These are phyloP conservation scores for Apiospora koreana DNA, from an alignment of 2,329 filamentous ascomycete species.

Conservation along the genomic window DNA sequence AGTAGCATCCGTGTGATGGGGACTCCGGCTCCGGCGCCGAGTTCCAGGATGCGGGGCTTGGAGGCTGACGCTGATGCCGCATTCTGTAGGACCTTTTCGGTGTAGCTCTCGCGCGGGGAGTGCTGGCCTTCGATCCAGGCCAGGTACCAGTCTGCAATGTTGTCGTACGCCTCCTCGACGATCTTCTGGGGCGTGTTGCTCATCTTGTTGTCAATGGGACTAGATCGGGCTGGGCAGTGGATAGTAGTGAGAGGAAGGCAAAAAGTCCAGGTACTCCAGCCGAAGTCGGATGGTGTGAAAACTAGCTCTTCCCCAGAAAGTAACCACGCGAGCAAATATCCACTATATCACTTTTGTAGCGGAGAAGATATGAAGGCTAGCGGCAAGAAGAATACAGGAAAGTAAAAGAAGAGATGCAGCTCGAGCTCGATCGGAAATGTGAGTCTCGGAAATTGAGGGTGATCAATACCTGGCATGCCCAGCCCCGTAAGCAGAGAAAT, in stretches of 20 bases:
- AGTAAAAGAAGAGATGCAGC: neutral
- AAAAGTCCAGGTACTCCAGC: neutral
- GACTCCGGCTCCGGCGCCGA: constrained; percentile 43
- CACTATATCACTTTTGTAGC: neutral
- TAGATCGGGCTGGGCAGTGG: too few relatives aligned
- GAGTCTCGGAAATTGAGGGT: neutral
- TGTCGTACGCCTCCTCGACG: constrained; percentile 10
- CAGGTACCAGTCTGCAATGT: constrained; percentile 10
- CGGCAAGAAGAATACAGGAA: neutral
- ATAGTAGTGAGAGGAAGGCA: too few relatives aligned
- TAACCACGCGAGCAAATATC: neutral
- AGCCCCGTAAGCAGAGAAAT: too few relatives aligned
- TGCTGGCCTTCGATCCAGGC: neutral
- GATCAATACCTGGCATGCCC: neutral
- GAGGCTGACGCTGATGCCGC: neutral
- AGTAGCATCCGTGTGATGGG: constrained; percentile 39
- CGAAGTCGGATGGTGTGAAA: neutral
- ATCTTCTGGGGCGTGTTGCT: neutral
- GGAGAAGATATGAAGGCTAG: neutral
- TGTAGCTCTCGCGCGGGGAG: constrained; percentile 6
- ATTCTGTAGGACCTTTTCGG: neutral
- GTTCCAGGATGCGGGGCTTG: constrained; percentile 35
- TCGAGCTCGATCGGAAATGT: too few relatives aligned
- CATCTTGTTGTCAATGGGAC: neutral
- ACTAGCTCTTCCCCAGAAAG: neutral